Conservation (phyloP, 768 basidiomycete species). For the Auriculariales sp. region DNA sequence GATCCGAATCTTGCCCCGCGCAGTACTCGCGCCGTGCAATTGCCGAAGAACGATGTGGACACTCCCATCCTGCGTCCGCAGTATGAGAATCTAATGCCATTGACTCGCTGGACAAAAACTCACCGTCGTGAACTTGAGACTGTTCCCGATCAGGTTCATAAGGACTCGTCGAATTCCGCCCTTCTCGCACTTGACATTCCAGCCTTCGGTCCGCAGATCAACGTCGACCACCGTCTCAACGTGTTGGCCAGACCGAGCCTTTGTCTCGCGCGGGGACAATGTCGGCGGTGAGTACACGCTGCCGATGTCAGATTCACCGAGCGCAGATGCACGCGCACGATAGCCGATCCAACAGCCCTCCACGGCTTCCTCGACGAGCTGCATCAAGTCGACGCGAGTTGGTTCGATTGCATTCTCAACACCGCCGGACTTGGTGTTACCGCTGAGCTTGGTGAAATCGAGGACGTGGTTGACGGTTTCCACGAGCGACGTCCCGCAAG, state of each 20-base stretch:
- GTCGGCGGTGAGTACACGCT: constrained; percentile 83
- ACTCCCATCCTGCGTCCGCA: constrained; percentile 52
- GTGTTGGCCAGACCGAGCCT: constrained; percentile 20
- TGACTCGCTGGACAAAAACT: constrained; percentile 9
- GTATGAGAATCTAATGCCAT: background rate
- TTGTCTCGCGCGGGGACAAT: constrained; percentile 26
- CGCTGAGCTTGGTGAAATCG: constrained; percentile 90
- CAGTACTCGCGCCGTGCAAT: constrained; percentile 29
- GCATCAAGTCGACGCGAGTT: constrained; percentile 56
- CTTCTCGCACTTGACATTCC: constrained; percentile 78
- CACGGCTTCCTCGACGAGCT: constrained; percentile 76
- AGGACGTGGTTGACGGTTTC: constrained; percentile 96
- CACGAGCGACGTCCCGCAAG: constrained; percentile 87
- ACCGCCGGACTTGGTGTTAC: constrained; percentile 65
- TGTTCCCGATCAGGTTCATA: constrained; percentile 93
- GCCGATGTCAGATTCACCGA: constrained; percentile 70
- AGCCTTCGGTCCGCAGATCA: constrained; percentile 52
- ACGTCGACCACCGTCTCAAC: constrained; percentile 88
- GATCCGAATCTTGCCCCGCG: constrained; percentile 49
- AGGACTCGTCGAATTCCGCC: constrained; percentile 82
- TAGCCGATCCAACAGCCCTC: constrained; percentile 94
- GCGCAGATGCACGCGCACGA: constrained; percentile 57
- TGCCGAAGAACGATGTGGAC: constrained; percentile 76
- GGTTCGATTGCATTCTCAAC: constrained; percentile 62
- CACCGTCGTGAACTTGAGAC: constrained; percentile 81